These are phyloP conservation scores for Citrullus mucosospermus DNA, from an alignment of 306 rosid genomes.

Conservation along the genomic window DNA sequence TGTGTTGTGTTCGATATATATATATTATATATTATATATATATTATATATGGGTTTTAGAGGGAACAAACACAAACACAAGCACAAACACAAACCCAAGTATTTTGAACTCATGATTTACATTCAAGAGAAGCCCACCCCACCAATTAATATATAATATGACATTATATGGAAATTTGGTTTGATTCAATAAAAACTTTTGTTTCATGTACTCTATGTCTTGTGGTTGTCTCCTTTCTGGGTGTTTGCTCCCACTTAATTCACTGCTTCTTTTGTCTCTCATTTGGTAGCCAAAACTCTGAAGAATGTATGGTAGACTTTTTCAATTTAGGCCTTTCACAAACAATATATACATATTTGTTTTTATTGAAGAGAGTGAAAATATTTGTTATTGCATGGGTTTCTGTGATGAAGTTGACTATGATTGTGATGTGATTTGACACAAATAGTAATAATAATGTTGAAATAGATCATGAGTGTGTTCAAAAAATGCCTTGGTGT, in stretches of 20 bases:
- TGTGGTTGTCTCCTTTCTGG: not conserved
- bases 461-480: not conserved
- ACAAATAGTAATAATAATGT: not conserved
- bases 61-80: not conserved
- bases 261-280: not conserved
- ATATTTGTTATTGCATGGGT: not conserved
- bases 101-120: not conserved
- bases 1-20: not conserved
- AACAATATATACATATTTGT: not conserved
- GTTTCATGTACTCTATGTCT: not conserved
- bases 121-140: not conserved
- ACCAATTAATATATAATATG: not conserved
- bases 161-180: not conserved
- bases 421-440: not conserved
- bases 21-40: too few species aligned
- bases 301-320: not conserved
- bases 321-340: not conserved
- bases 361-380: not conserved
- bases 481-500: not conserved
- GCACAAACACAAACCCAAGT: not conserved
- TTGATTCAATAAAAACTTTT: not conserved
- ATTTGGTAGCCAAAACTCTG: not conserved
- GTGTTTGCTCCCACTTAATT: not conserved
- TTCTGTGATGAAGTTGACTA: not conserved
- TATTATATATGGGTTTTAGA: not conserved